Conservation (phyloP, 345 rosid species). For the Cochlearia excelsa region DNA sequence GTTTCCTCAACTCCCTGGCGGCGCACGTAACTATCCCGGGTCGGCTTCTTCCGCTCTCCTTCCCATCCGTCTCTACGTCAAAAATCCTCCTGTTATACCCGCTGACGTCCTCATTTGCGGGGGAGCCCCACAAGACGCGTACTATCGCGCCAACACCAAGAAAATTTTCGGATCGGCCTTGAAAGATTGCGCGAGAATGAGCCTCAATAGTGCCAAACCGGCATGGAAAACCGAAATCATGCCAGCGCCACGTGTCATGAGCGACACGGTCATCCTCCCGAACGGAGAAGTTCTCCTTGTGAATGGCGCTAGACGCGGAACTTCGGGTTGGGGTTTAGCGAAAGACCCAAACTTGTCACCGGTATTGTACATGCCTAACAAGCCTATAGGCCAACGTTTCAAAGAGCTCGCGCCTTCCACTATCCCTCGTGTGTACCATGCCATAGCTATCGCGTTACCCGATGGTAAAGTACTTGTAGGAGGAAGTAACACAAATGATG, state of each 20-base stretch:
- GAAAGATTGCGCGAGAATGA: constrained; percentile 57
- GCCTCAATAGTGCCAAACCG: constrained; percentile 40
- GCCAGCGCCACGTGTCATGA: constrained; percentile 71
- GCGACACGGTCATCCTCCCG: constrained; percentile 66
- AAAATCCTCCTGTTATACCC: constrained; percentile 13
- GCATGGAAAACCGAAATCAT: constrained; percentile 55
- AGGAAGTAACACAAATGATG: constrained; percentile 68
- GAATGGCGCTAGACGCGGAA: constrained; percentile 61
- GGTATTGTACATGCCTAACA: constrained; percentile 39
- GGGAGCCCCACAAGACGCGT: constrained; percentile 45
- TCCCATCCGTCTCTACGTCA: constrained; percentile 41
- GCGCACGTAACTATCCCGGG: constrained; percentile 76
- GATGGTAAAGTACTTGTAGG: constrained; percentile 56
- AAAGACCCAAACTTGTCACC: constrained; percentile 57
- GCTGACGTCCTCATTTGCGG: constrained; percentile 63
- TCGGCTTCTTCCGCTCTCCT: constrained; percentile 62
- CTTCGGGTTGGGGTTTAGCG: constrained; percentile 58
- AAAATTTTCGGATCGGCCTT: constrained; percentile 40
- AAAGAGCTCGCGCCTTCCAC: constrained; percentile 35
- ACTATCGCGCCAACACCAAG: constrained; percentile 17
- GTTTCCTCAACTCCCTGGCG: constrained; percentile 60
- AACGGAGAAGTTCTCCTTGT: constrained; percentile 60
- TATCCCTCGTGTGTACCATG: constrained; percentile 65
- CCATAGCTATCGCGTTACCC: constrained; percentile 46
- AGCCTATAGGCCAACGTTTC: constrained; percentile 35